Conservation (phyloP, 2,329 filamentous ascomycete genomes). For the Capronia americana region DNA sequence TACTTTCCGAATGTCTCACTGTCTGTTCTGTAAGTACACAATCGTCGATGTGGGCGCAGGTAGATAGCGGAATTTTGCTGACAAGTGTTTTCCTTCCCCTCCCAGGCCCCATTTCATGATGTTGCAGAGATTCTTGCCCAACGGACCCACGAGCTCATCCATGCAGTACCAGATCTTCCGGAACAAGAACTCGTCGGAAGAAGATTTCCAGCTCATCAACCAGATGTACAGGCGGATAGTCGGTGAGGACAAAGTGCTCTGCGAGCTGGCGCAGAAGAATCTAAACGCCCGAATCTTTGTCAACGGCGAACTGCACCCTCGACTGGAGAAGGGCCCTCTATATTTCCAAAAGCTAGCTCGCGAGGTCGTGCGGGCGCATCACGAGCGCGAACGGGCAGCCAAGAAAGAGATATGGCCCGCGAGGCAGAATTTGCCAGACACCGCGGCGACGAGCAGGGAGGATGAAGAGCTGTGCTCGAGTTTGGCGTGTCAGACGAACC, state of each 20-base stretch:
- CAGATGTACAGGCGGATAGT: slow-evolving; percentile 69
- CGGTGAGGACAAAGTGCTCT: slow-evolving; percentile 69
- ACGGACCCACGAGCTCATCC: slow-evolving; percentile 55
- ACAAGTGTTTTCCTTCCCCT: neutral
- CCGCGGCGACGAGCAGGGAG: slow-evolving; percentile 32
- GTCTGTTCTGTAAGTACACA: slow-evolving; percentile 34
- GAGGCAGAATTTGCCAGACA: slow-evolving; percentile 28
- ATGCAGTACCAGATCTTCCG: slow-evolving; percentile 71
- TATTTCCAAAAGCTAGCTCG: slow-evolving; percentile 63
- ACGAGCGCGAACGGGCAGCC: slow-evolving; percentile 53
- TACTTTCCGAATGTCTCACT: slow-evolving; percentile 39
- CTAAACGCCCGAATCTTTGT: slow-evolving; percentile 67
- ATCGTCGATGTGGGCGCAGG: neutral
- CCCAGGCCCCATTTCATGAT: slow-evolving; percentile 67
- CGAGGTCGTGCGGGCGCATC: slow-evolving; percentile 57
- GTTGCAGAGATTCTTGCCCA: slow-evolving; percentile 67
- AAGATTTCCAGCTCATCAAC: slow-evolving; percentile 65
- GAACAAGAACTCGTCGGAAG: slow-evolving; percentile 64
- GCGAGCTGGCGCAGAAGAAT: slow-evolving; percentile 65
- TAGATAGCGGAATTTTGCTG: neutral
- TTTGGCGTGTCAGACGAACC: slow-evolving; percentile 27
- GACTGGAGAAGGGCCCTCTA: slow-evolving; percentile 64
- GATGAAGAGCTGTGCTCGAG: slow-evolving; percentile 33
- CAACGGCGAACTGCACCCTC: slow-evolving; percentile 68
- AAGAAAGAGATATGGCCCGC: slow-evolving; percentile 61